A percentile compares a stretch with the other conserved stretches of the same genome.
These are phyloP conservation scores for barrel medic (Medicago truncatula) DNA, from an alignment of 306 rosid genomes.

Conservation along the genomic window MtrunA17r5.0-ANR NC_053046.1:8111001-8111500, in stretches of 20 bases:
- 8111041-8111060: not conserved
- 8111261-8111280: not conserved
- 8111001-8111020: slow-evolving; percentile 7
- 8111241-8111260: slow-evolving; percentile 10
- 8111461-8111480: slow-evolving; percentile 31
- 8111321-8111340: not conserved
- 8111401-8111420: slow-evolving; percentile 21
- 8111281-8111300: slow-evolving; percentile 1
- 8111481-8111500: slow-evolving; percentile 32
- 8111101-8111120: slow-evolving; percentile 6
- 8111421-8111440: not conserved
- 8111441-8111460: slow-evolving; percentile 19
- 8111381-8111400: slow-evolving; percentile 5
- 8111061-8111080: slow-evolving; percentile 9
- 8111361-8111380: not conserved
- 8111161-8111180: not conserved
- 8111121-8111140: not conserved
- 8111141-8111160: not conserved
- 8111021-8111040: not conserved
- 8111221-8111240: slow-evolving; percentile 7
- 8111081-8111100: not conserved
- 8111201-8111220: not conserved
- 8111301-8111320: not conserved
- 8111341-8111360: not conserved
- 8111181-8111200: not conserved